Base-by-base conservation (phyloP, 2,329 filamentous ascomycete species). In the Ophidiomyces ophidiicola region DNA sequence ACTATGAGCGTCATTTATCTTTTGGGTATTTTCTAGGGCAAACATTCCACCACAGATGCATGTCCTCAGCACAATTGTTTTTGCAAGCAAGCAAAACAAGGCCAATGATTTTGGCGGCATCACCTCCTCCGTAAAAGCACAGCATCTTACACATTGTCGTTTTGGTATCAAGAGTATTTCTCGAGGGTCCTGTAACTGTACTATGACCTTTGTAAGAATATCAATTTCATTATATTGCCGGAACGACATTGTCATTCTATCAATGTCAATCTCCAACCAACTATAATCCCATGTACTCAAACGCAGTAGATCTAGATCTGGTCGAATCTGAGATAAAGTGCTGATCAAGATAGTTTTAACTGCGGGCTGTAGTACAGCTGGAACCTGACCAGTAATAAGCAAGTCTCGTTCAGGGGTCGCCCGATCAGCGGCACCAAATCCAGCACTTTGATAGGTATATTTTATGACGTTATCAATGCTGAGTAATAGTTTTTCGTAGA, bases 261-360 rank as follows among this genome's bases (percentile, higher is more conserved):
- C 74, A 38, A 78, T 70, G 6, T 71, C 69, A 10, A 84, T 64
- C 4, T 80, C 80, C 7, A 90, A 66, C 54, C 82, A 72, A 34
- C 68, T 68, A 40, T 78, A 83, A 53, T 90, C 75, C 34, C 74
- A 73, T 58, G 85, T 81, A 60, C 82, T 82, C 34, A 93, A 67
- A 44, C 70, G 70, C 6, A 78, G 72, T 19, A 75, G 70, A 47
- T 90, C 76, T 7, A 78, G 69, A 39, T 71, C 67, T 4, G 64
- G 64, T 28, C 72, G 68, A 39, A 87, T 70, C 14, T 67, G 64
- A 0, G 65, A 66, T 19, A 85, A 59, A 0, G 60, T 64, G 14
- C 62, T 64, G 1, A 60, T 64, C 0, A 77, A 54, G 2, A 77
- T 55, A 4, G 59, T 58, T 15, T 59, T 54, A 0, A 74, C 63